Percentiles rank a stretch among this genome's conserved stretches.
Conservation (phyloP, 768 basidiomycete genomes). For the Russula foetens region DNA sequence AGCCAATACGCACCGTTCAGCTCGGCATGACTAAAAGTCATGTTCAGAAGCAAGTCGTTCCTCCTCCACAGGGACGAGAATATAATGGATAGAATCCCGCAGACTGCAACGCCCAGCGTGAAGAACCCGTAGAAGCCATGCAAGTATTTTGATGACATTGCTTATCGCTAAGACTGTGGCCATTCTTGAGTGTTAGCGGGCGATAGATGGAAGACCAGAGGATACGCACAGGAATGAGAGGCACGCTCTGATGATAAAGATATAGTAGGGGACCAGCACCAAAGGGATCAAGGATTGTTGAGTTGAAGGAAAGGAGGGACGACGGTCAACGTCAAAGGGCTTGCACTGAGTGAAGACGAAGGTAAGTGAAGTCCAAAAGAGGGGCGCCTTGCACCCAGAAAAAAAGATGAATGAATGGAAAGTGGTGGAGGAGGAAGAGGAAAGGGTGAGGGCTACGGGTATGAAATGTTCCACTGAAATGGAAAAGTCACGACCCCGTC, state of each 20-base stretch:
- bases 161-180: neutral
- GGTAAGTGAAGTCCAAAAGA: slow-evolving; percentile 24
- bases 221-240: neutral
- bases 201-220: neutral
- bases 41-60: slow-evolving; percentile 62
- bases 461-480: no score
- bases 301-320: neutral
- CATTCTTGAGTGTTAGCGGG: neutral
- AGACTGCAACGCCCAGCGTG: slow-evolving; percentile 60
- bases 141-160: slow-evolving; percentile 67
- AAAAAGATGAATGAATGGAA: slow-evolving; percentile 28
- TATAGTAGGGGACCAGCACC: slow-evolving; percentile 8
- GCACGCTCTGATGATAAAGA: neutral
- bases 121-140: slow-evolving; percentile 67
- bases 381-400: slow-evolving; percentile 9
- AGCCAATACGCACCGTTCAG: slow-evolving; percentile 45
- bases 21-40: slow-evolving; percentile 52
- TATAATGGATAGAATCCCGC: slow-evolving; percentile 55
- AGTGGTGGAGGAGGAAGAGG: slow-evolving; percentile 22
- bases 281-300: neutral
- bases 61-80: slow-evolving; percentile 66
- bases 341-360: slow-evolving; percentile 25
- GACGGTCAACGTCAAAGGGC: slow-evolving; percentile 15
- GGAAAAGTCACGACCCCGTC: neutral
- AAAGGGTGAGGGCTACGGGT: neutral